These are phyloP conservation scores for Amphibolis antarctica DNA, from an alignment of 106 monocot genomes.

Conservation along the genomic window DNA sequence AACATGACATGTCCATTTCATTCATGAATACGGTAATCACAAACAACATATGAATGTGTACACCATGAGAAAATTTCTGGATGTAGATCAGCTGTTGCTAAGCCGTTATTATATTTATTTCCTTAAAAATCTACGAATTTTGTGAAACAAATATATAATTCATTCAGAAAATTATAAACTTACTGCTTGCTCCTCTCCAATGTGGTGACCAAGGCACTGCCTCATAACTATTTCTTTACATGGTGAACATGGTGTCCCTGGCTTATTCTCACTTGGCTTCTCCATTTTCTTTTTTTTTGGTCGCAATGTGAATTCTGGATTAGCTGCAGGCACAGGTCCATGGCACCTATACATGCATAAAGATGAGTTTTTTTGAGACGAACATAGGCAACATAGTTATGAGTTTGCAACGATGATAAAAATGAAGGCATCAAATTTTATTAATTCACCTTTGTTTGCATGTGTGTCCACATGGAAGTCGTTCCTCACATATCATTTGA, in stretches of 20 bases:
- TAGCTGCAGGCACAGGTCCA: constrained; percentile 77
- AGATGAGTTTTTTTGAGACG: background rate
- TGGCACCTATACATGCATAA: constrained; percentile 50
- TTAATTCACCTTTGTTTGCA: constrained; percentile 69
- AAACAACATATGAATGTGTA: too few relatives aligned
- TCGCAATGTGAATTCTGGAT: constrained; percentile 77
- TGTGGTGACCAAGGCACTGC: constrained; percentile 66
- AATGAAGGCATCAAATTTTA: background rate
- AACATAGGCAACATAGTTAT: background rate
- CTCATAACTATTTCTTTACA: constrained; percentile 69
- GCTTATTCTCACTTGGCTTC: constrained; percentile 28
- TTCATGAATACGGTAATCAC: too few relatives aligned
- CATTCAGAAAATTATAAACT: constrained; percentile 7
- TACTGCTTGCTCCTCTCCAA: constrained; percentile 73
- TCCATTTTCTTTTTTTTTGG: constrained; percentile 67
- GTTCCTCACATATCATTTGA: constrained; percentile 50
- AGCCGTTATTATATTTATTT: too few relatives aligned
- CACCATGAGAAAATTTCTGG: too few relatives aligned
- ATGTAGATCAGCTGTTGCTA: too few relatives aligned
- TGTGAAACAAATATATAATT: too few relatives aligned
- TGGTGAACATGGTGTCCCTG: constrained; percentile 73
- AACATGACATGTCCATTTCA: too few relatives aligned
- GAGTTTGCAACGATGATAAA: background rate
- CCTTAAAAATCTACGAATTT: too few relatives aligned
- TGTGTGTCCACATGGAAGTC: constrained; percentile 65